These are phyloP conservation scores for Lasiodiplodia theobromae DNA, from an alignment of 2,329 filamentous ascomycete species.

Conservation along the genomic window DNA sequence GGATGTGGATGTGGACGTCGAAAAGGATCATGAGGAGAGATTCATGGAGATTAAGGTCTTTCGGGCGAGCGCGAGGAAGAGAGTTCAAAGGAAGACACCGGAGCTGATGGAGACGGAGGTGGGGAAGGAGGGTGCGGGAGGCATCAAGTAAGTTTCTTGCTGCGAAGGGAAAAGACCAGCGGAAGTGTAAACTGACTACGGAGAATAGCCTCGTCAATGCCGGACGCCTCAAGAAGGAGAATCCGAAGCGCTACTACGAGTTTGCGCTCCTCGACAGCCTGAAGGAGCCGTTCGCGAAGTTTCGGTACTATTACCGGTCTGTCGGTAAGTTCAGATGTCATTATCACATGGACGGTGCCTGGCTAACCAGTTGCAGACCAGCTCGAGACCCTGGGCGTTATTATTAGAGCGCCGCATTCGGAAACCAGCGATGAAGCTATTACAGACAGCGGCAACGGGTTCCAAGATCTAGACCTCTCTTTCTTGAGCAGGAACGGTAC, in stretches of 20 bases:
- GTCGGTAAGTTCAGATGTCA: slow-evolving; percentile 32
- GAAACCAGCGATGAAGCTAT: neutral
- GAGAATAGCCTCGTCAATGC: slow-evolving; percentile 45
- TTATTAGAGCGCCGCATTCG: neutral
- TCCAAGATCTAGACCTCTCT: slow-evolving; percentile 11
- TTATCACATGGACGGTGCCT: neutral
- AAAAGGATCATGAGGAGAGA: slow-evolving; percentile 37
- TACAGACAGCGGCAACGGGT: slow-evolving; percentile 22
- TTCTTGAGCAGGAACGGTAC: neutral
- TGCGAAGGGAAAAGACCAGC: neutral
- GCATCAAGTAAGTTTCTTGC: slow-evolving; percentile 41
- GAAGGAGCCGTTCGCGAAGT: slow-evolving; percentile 56
- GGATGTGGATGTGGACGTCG: slow-evolving; percentile 31
- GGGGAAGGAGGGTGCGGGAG: slow-evolving; percentile 32
- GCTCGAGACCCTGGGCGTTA: slow-evolving; percentile 29
- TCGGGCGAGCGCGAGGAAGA: slow-evolving; percentile 50
- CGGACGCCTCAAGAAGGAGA: slow-evolving; percentile 46
- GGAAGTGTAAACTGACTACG: slow-evolving; percentile 1
- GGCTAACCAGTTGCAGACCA: slow-evolving; percentile 25
- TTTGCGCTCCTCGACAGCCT: slow-evolving; percentile 58
- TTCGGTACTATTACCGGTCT: slow-evolving; percentile 50
- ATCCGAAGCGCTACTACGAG: slow-evolving; percentile 55
- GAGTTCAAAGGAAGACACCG: slow-evolving; percentile 42
- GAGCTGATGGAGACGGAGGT: slow-evolving; percentile 36
- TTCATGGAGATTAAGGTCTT: slow-evolving; percentile 53